Conservation (phyloP, 257 asterid species). For the Asclepias syriaca region DNA sequence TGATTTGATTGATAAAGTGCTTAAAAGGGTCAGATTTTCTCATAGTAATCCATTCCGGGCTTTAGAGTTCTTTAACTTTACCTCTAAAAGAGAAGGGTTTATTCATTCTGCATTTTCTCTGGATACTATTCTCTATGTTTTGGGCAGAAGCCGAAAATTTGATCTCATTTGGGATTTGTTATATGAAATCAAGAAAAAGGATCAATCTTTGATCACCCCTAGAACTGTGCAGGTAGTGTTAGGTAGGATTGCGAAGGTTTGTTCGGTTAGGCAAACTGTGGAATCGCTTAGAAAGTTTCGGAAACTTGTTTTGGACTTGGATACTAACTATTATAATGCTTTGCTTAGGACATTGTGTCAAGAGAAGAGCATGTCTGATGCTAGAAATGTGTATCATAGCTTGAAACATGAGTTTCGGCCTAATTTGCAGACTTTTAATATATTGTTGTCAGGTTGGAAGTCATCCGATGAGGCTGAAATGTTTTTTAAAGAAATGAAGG, state of each 20-base stretch:
- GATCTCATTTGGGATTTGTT: conserved; percentile 64
- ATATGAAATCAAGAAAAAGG: conserved; percentile 53
- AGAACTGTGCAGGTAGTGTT: conserved; percentile 76
- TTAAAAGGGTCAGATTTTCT: conserved; percentile 78
- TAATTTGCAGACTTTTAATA: conserved; percentile 70
- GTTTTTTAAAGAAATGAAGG: conserved; percentile 65
- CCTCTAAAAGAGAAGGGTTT: conserved; percentile 46
- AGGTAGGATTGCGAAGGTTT: conserved; percentile 80
- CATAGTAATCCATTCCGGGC: conserved; percentile 77
- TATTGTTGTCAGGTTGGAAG: conserved; percentile 85
- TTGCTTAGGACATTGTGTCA: conserved; percentile 75
- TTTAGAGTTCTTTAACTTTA: conserved; percentile 51
- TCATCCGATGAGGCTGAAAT: conserved; percentile 67
- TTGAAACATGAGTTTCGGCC: conserved; percentile 75
- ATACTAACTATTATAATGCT: conserved; percentile 60
- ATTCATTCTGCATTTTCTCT: conserved; percentile 59
- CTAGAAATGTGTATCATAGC: conserved; percentile 68
- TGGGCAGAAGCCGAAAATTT: conserved; percentile 72
- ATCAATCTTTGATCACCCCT: conserved; percentile 60
- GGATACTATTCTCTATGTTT: conserved; percentile 68
- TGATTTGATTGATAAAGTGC: conserved; percentile 61
- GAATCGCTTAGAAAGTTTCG: conserved; percentile 58
- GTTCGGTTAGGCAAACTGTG: conserved; percentile 78
- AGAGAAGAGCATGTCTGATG: conserved; percentile 89
- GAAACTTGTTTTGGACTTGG: conserved; percentile 54